These are phyloP conservation scores for Annulohypoxylon moriforme DNA, from an alignment of 495 filamentous ascomycete species.

Conservation along the genomic window DNA sequence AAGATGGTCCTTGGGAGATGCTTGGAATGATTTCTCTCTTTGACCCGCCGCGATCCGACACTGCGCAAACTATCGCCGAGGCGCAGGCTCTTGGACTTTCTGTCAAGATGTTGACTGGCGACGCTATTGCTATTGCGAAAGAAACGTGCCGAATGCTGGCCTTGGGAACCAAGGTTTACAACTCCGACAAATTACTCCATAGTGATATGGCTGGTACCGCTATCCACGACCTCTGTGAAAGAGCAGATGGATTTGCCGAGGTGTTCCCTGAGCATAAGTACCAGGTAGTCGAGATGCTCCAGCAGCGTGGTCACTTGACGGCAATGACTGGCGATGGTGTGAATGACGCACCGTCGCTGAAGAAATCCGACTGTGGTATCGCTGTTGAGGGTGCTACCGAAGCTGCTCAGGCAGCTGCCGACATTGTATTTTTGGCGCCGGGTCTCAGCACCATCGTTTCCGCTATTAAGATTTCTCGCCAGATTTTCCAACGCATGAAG, in stretches of 20 bases:
- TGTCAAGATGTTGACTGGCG: conserved; percentile 95
- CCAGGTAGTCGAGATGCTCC: conserved; percentile 94
- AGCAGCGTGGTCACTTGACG: conserved; percentile 92
- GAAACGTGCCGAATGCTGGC: conserved; percentile 89
- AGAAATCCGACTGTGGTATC: conserved; percentile 93
- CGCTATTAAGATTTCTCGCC: conserved; percentile 89
- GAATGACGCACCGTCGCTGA: conserved; percentile 93
- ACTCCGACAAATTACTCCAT: conserved; percentile 82
- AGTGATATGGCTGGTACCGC: conserved; percentile 90
- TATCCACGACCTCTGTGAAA: conserved; percentile 91
- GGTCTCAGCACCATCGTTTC: conserved; percentile 92
- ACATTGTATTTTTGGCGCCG: conserved; percentile 90
- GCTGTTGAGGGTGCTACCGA: conserved; percentile 91
- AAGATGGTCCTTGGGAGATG: conserved; percentile 80
- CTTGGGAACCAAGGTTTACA: conserved; percentile 91
- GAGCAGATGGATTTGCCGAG: conserved; percentile 91
- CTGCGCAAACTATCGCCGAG: conserved; percentile 85
- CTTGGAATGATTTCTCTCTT: conserved; percentile 92
- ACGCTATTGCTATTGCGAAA: conserved; percentile 89
- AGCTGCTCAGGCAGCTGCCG: conserved; percentile 87
- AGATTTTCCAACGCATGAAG: conserved; percentile 97
- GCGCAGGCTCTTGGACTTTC: conserved; percentile 84
- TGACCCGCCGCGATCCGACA: conserved; percentile 89
- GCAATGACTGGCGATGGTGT: conserved; percentile 98
- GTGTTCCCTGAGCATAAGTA: conserved; percentile 98